Evolutionary conservation across 2,329 filamentous ascomycete species (phyloP).

Genomic region (Pseudopyricularia javanii): DNA sequence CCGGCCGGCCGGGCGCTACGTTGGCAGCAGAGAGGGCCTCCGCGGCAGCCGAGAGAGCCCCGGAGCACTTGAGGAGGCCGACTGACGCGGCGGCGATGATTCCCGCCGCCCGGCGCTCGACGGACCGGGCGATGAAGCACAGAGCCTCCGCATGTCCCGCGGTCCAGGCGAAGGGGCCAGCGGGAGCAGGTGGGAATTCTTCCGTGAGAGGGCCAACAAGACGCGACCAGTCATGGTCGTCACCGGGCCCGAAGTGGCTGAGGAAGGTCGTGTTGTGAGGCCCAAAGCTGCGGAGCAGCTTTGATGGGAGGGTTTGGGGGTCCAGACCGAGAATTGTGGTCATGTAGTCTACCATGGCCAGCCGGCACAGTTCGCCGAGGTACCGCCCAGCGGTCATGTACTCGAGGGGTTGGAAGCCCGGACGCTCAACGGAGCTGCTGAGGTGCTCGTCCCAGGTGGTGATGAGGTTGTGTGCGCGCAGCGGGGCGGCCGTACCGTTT

Average conservation of each 20-base stretch:
- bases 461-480: constrained; percentile 50
- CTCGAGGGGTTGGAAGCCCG: constrained; percentile 72
- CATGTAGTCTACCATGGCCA: constrained; percentile 57
- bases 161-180: constrained; percentile 45
- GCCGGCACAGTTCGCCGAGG: constrained; percentile 61
- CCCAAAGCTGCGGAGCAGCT: constrained; percentile 45
- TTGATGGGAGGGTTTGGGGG: constrained; percentile 35
- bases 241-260: constrained; percentile 51
- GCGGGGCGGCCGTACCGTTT: constrained; percentile 56
- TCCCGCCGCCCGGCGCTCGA: constrained; percentile 60
- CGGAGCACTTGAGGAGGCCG: constrained; percentile 55
- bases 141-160: constrained; percentile 44
- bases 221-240: constrained; percentile 16
- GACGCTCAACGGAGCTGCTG: constrained; percentile 52
- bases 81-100: constrained; percentile 63
- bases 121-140: constrained; percentile 54
- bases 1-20: constrained; percentile 3
- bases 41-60: constrained; percentile 40
- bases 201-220: constrained; percentile 33
- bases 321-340: constrained; percentile 26
- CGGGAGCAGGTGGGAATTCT: constrained; percentile 37
- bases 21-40: constrained; percentile 4
- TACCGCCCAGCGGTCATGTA: constrained; percentile 77
- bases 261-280: constrained; percentile 58
- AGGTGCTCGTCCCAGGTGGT: constrained; percentile 60